Conservation (phyloP, 179 eudicot genomes). For the Beta lomatogona region DNA sequence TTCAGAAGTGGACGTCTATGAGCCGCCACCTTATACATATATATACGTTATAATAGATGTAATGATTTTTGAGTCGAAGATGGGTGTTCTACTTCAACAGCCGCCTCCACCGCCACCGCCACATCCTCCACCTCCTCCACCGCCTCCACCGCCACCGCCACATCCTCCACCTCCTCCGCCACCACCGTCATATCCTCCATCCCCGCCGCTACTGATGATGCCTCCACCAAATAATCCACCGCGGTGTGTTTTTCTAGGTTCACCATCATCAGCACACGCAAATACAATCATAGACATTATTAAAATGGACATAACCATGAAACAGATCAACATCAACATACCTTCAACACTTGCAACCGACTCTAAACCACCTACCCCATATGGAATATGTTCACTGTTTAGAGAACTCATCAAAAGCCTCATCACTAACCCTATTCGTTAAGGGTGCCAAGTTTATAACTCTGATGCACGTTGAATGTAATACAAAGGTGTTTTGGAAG, state of each 20-base stretch:
- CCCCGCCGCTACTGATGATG: background rate
- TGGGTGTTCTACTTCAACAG: too few relatives aligned
- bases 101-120: too few relatives aligned
- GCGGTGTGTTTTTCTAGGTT: background rate
- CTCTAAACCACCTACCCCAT: background rate
- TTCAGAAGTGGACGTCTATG: too few relatives aligned
- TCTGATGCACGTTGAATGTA: too few relatives aligned
- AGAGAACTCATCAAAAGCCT: background rate
- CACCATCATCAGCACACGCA: background rate
- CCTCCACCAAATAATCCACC: too few relatives aligned
- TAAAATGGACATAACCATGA: background rate
- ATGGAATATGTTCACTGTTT: background rate
- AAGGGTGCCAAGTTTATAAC: too few relatives aligned
- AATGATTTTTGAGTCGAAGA: too few relatives aligned
- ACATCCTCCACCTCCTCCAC: background rate
- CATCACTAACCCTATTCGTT: background rate
- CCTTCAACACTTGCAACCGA: background rate
- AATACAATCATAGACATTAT: background rate
- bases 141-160: background rate
- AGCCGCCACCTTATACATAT: too few relatives aligned
- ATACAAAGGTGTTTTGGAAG: too few relatives aligned
- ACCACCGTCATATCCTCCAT: background rate
- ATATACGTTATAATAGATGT: too few relatives aligned
- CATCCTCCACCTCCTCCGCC: background rate
- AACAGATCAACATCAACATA: background rate